Evolutionary conservation across 2,329 filamentous ascomycete genomes (phyloP), one percentile per base, ranked within the genome.

Genomic region (Fonsecaea erecta): DNA sequence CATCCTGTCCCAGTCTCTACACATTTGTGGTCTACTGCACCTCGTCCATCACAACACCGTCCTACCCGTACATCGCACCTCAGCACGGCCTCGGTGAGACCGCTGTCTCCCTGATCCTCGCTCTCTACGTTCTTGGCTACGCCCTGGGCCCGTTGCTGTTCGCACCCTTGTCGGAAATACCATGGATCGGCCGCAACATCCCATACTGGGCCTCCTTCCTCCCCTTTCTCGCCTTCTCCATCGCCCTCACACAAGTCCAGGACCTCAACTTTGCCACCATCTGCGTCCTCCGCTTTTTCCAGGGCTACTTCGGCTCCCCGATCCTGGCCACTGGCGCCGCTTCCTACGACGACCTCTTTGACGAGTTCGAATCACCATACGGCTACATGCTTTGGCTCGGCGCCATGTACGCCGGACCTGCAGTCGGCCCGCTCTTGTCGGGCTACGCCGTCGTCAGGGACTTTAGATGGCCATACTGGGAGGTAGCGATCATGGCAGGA

Each of bases 151-250:
- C 51, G 18, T 18, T 65, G 68, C 66, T 91, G 21, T 90, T 86
- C 76, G 86, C 86, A 0, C 89, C 89, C 0, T 75, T 91, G 53
- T 84, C 81, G 54, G 89, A 91, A 76, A 51, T 59, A 6, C 56
- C 56, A 4, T 51, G 56, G 40, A 59, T 59, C 11, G 56, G 56
- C 21, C 56, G 56, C 43, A 59, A 59, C n/a, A 35, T 51, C 28
- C 56, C 56, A 21, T 59, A 59, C 56, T 51, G 37, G 56, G 37
- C 26, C 37, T 59, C 56, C 14, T 59, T 59, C 56, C 30, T 59
- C 56, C 37, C 40, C 4, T 59, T 59, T 16, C 40, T 59, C 32
- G 40, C 40, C n/a, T 7, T 59, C 11, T 52, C 56, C 24, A 59
- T 59, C 12, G 56, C 40, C n/a, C 26, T 59, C 11, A 51, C 56